These are phyloP conservation scores for Arxiozyma heterogenica DNA, from an alignment of 1,139 yeast genomes.

Conservation along the genomic window DNA sequence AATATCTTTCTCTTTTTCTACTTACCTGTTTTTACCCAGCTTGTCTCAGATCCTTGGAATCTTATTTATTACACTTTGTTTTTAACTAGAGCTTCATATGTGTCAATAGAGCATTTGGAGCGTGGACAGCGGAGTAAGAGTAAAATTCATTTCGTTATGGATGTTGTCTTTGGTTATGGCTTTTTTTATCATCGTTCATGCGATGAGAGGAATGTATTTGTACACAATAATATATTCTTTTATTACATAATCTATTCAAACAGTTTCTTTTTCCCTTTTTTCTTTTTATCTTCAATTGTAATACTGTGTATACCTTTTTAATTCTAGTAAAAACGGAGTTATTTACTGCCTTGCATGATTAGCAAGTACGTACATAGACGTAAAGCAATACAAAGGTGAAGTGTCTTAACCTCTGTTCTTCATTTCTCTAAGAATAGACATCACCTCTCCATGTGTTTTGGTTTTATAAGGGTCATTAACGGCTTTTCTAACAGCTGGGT, in stretches of 20 bases:
- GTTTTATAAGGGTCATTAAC: conserved; percentile 41
- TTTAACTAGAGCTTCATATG: conserved; percentile 48
- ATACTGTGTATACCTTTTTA: neutral
- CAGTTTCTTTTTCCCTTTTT: conserved; percentile 1
- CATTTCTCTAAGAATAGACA: conserved; percentile 59
- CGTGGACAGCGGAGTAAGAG: conserved; percentile 69
- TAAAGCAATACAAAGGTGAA: no score
- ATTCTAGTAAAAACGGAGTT: neutral
- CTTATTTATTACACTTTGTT: conserved; percentile 38
- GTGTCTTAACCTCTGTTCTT: conserved; percentile 44
- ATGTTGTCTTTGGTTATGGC: conserved; percentile 6
- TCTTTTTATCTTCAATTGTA: neutral
- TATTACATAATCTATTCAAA: conserved; percentile 5
- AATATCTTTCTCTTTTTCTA: neutral
- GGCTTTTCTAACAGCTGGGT: conserved; percentile 45
- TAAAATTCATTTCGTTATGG: conserved; percentile 11
- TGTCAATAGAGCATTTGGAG: conserved; percentile 38
- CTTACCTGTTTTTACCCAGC: neutral
- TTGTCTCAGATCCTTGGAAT: conserved; percentile 9
- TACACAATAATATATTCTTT: conserved; percentile 4
- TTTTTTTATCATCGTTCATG: conserved; percentile 4
- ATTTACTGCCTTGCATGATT: no score
- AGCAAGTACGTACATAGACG: no score
- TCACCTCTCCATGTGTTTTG: conserved; percentile 41
- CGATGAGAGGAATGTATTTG: neutral